Evolutionary conservation across 2,329 filamentous ascomycete species (phyloP).

Genomic region (Colletotrichum sp.): DNA sequence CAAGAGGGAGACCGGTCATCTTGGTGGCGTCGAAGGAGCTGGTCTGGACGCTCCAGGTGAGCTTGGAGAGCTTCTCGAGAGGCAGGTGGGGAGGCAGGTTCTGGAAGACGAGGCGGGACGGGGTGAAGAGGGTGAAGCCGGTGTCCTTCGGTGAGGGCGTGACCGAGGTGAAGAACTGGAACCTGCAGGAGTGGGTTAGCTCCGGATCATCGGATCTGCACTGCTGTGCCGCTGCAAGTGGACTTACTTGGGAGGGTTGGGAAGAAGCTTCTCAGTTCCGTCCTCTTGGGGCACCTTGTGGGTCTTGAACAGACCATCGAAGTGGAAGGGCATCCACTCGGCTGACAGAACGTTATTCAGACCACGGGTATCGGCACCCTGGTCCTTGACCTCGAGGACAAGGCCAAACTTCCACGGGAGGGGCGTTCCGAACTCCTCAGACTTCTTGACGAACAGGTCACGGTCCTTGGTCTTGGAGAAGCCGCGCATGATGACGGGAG

Average conservation of each 20-base stretch:
- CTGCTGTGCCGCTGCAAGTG: neutral
- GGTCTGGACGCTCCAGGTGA: conserved; percentile 56
- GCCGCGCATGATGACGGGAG: conserved; percentile 57
- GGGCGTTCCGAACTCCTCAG: conserved; percentile 51
- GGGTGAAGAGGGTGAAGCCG: conserved; percentile 60
- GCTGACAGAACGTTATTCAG: conserved; percentile 59
- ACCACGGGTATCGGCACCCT: conserved; percentile 44
- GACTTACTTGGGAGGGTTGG: conserved; percentile 47
- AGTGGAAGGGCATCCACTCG: conserved; percentile 64
- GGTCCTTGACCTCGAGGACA: conserved; percentile 56
- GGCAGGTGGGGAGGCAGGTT: conserved; percentile 44
- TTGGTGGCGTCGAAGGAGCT: conserved; percentile 49
- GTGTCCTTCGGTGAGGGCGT: conserved; percentile 52
- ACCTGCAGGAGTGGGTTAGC: conserved; percentile 32
- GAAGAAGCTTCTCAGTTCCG: conserved; percentile 44
- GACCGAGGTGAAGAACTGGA: conserved; percentile 57
- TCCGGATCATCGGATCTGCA: neutral
- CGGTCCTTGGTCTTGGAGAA: conserved; percentile 52
- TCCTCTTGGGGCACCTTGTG: conserved; percentile 41
- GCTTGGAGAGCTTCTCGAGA: conserved; percentile 37
- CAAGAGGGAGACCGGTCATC: conserved; percentile 48
- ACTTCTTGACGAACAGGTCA: conserved; percentile 50
- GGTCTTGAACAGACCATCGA: conserved; percentile 62
- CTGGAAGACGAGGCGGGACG: conserved; percentile 54
- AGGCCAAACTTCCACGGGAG: conserved; percentile 59